Evolutionary conservation across 345 rosid species (phyloP), one percentile per base, ranked within the genome.

Genomic region (Murraya paniculata): DNA sequence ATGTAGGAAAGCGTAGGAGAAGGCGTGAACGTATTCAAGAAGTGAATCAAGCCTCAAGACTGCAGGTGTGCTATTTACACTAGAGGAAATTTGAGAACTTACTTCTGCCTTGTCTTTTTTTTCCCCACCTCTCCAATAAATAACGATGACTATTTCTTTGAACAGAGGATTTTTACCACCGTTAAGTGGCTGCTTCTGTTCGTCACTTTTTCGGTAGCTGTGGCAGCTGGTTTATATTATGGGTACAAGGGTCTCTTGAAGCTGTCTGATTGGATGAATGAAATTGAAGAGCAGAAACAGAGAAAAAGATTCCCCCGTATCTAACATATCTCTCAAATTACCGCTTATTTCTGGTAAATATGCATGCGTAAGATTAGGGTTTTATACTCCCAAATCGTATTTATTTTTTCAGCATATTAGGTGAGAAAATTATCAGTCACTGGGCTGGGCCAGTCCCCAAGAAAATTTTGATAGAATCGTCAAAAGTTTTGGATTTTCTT

Each of bases 231-330:
- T n/a, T 58, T 83, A 8, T 91, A 86, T 86, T 92, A 82, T 39
- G 96, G 98, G n/a, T 91, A 92, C 85, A 91, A 92, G 76, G 97
- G 93, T 64, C 88, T 95, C 27, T 60, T 95, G 78, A 77, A 85
- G 87, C 96, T 95, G 27, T 85, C 89, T 0, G 92, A 92, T 81
- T 93, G 97, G 97, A 95, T 95, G 98, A 91, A 93, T 78, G 93
- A 88, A 85, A 73, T 89, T 9, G 99, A 92, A 64, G 89, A 72
- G 38, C 92, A 89, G 80, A 86, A 90, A 84, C 87, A 78, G 31
- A 84, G 81, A 75, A 86, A 72, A 85, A 81, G 85, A 72, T 77
- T 82, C 64, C 85, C 82, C 3, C 76, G 82, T 39, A 30, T 83
- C 69, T 89, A 80, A 57, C 65, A n/a, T 75, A 16, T 48, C 30